phyloP scores from a whole-genome alignment of 2,329 filamentous ascomycete species.

The Ascosphaera aggregata region DNA sequence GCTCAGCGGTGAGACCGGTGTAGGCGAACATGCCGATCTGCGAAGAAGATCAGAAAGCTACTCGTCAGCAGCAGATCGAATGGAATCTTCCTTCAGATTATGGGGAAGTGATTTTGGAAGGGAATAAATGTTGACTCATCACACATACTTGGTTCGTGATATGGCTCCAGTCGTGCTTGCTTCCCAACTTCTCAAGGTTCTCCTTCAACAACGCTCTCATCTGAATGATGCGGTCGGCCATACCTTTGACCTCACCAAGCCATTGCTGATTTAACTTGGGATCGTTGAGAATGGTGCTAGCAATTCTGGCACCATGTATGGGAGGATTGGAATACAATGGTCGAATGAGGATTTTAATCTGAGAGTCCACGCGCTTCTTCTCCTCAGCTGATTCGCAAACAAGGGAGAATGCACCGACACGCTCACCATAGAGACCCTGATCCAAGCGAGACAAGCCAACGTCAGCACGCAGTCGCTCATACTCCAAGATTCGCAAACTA shows the following conservation, averaged over 20 bases:
- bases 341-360: constrained; percentile 94
- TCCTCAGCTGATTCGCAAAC: constrained; percentile 68
- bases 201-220: constrained; percentile 90
- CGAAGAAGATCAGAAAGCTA: background rate
- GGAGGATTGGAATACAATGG: constrained; percentile 97
- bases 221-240: constrained; percentile 97
- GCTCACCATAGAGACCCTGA: constrained; percentile 94
- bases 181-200: constrained; percentile 84
- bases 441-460: background rate
- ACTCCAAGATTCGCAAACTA: too few species aligned
- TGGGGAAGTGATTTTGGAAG: too few species aligned
- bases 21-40: constrained; percentile 98
- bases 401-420: constrained; percentile 88
- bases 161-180: constrained; percentile 95
- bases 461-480: too few species aligned
- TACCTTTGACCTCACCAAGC: constrained; percentile 89
- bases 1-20: constrained; percentile 71
- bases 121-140: too few species aligned
- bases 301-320: constrained; percentile 86
- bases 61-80: background rate
- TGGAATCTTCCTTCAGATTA: background rate
- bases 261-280: constrained; percentile 72
- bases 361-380: constrained; percentile 88
- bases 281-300: constrained; percentile 75
- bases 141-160: constrained; percentile 56